Conservation (phyloP, 2,329 filamentous ascomycete genomes). For the Arthroderma sp. region DNA sequence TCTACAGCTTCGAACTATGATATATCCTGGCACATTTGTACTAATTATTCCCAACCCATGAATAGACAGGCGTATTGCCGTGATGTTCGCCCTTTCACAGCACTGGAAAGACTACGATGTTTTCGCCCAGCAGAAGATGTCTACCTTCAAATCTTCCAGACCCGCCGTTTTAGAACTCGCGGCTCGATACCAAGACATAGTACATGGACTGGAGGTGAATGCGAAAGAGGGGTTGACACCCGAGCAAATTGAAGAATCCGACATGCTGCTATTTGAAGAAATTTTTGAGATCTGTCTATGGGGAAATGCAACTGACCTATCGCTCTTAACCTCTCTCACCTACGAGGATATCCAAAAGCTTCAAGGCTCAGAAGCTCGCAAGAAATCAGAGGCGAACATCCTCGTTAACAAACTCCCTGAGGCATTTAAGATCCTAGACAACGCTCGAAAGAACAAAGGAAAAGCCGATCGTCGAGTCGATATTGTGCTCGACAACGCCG, state of each 20-base stretch:
- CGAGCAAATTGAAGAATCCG: slow-evolving; percentile 49
- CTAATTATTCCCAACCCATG: background rate
- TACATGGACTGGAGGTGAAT: slow-evolving; percentile 50
- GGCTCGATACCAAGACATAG: slow-evolving; percentile 60
- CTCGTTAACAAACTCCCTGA: slow-evolving; percentile 68
- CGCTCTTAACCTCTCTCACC: slow-evolving; percentile 73
- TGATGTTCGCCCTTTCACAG: slow-evolving; percentile 59
- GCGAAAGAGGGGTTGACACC: slow-evolving; percentile 12
- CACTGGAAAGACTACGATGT: slow-evolving; percentile 87
- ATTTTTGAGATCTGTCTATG: slow-evolving; percentile 96
- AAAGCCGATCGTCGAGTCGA: slow-evolving; percentile 63
- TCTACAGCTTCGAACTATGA: slow-evolving; percentile 1
- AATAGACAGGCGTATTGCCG: slow-evolving; percentile 57
- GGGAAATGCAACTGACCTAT: slow-evolving; percentile 93
- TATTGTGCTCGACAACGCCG: slow-evolving; percentile 91
- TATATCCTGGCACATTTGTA: background rate
- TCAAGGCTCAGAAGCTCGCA: slow-evolving; percentile 76
- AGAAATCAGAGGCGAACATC: slow-evolving; percentile 81
- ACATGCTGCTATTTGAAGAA: slow-evolving; percentile 70
- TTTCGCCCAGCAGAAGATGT: slow-evolving; percentile 79
- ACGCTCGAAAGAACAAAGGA: slow-evolving; percentile 50
- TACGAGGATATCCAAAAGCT: slow-evolving; percentile 97
- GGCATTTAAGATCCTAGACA: slow-evolving; percentile 56
- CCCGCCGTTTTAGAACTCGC: slow-evolving; percentile 74
- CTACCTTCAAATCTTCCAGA: slow-evolving; percentile 82